Conservation (phyloP, 805 yeast species). For the Kuraishia floccosa region DNA sequence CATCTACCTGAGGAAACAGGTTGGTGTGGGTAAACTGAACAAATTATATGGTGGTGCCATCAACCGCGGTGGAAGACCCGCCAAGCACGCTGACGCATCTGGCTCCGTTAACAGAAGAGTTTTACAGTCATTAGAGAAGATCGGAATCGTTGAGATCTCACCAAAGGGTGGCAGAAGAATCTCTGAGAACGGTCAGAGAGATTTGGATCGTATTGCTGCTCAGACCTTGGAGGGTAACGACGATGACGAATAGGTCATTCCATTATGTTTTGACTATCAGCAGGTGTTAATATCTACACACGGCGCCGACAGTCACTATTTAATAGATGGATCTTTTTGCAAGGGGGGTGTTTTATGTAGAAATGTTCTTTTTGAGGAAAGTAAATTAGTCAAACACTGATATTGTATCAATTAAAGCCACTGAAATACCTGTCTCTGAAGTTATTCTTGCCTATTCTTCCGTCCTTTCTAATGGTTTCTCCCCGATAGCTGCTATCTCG, state of each 20-base stretch:
- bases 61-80: conserved; percentile 99
- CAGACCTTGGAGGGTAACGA: conserved; percentile 94
- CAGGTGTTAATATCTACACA: no score
- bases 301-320: no score
- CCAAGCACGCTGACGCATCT: conserved; percentile 97
- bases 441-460: conserved; percentile 36
- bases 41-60: conserved; percentile 98
- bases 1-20: conserved; percentile 98
- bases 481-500: conserved; percentile 41
- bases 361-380: background rate
- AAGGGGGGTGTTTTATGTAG: no score
- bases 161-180: conserved; percentile 99
- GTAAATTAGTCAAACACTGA: no score
- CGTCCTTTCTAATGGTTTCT: conserved; percentile 25
- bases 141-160: conserved; percentile 92
- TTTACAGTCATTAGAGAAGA: conserved; percentile 95
- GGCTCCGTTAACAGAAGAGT: conserved; percentile 99
- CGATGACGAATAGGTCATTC: conserved; percentile 35
- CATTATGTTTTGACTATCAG: no score
- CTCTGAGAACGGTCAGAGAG: conserved; percentile 99
- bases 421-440: conserved; percentile 72
- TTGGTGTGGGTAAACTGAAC: conserved; percentile 99
- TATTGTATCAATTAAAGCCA: conserved; percentile 28
- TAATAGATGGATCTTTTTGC: no score
- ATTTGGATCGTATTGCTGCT: conserved; percentile 99